Evolutionary conservation across 73 alveolate genomes (phyloP).

Genomic region (Halteria grandinella): DNA sequence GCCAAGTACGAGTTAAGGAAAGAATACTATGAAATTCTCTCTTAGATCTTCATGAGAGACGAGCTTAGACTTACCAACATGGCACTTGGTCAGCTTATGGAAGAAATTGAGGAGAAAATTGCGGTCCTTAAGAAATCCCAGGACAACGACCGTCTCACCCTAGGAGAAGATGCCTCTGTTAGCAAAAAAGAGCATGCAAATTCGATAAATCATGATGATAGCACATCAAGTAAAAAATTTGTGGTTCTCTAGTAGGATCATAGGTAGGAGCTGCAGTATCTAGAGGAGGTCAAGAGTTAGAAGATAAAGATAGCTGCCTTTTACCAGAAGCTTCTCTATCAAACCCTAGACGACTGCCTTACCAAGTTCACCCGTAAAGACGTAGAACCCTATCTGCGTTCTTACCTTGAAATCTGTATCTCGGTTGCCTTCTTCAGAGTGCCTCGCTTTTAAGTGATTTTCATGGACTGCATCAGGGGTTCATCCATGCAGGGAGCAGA

Average conservation of each 20-base stretch:
- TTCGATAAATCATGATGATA: no score
- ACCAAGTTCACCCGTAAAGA: constrained; percentile 77
- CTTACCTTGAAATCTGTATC: constrained; percentile 68
- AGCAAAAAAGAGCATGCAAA: no score
- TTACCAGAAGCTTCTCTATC: constrained; percentile 15
- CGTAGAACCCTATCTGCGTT: constrained; percentile 72
- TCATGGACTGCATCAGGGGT: constrained; percentile 31
- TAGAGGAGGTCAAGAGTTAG: no score
- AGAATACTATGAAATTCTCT: constrained; percentile 53
- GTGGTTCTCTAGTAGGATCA: no score
- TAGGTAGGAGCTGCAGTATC: no score
- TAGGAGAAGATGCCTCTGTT: no score
- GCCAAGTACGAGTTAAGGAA: constrained; percentile 57
- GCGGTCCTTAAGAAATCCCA: no score
- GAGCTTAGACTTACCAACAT: constrained; percentile 58
- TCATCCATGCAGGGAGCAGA: background rate
- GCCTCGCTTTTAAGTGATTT: constrained; percentile 44
- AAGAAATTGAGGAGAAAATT: no score
- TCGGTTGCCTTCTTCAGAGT: constrained; percentile 81
- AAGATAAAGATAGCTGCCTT: constrained; percentile 37
- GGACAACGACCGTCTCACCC: no score
- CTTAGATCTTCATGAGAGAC: constrained; percentile 53
- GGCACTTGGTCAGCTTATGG: background rate
- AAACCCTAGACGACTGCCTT: constrained; percentile 39
- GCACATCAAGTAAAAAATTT: no score